Percentiles rank a stretch among this genome's conserved stretches.
Conservation (phyloP, 192 early-diverging fungal species). For the Coemansia sp. region DNA sequence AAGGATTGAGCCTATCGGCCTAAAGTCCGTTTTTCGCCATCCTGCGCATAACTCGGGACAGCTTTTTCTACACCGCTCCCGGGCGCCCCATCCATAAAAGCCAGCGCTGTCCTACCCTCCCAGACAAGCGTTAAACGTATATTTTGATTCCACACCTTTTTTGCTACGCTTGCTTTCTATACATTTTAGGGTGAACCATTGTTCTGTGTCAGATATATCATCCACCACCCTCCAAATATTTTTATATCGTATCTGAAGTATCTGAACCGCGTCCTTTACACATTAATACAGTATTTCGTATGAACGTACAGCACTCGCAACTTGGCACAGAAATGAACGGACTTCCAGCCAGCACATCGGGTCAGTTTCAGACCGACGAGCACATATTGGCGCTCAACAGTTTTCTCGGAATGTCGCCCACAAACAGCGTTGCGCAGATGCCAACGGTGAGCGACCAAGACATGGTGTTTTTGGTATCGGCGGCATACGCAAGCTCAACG, state of each 20-base stretch:
- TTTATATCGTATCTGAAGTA: too few relatives aligned
- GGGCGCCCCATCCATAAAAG: neutral
- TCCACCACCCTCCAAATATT: neutral
- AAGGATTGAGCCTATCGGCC: neutral
- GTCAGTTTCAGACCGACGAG: constrained; percentile 25
- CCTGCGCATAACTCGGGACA: neutral
- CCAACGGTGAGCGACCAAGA: constrained; percentile 24
- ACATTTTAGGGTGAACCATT: too few relatives aligned
- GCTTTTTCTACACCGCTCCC: neutral
- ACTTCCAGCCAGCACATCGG: neutral
- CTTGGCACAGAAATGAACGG: constrained; percentile 6
- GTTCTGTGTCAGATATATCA: neutral
- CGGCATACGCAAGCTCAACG: constrained; percentile 9
- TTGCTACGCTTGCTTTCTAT: too few relatives aligned
- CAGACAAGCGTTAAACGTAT: neutral
- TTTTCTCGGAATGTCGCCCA: constrained; percentile 29
- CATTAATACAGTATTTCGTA: neutral
- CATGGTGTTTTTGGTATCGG: constrained; percentile 35
- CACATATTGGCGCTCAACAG: constrained; percentile 35
- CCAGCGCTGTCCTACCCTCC: neutral
- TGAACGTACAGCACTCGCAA: neutral
- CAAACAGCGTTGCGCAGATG: neutral
- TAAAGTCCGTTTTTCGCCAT: neutral
- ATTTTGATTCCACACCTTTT: neutral
- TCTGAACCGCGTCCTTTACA: neutral